These are phyloP conservation scores for Leishmania amazonensis DNA, from an alignment of 208 protist genomes.

Conservation along the genomic window DNA sequence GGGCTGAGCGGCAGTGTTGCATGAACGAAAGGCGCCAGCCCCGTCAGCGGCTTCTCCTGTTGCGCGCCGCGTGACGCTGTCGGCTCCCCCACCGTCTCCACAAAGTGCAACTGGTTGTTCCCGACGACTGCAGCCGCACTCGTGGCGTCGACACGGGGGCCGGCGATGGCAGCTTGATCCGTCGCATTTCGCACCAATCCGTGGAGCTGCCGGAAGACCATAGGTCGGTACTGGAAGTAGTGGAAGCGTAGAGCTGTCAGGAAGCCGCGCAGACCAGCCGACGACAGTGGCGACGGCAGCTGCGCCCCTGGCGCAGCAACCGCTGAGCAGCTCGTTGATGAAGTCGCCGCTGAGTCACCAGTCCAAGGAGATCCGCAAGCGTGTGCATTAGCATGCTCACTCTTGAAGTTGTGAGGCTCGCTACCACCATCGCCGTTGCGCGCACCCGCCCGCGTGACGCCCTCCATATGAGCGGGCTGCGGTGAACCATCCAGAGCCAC, in stretches of 20 bases:
- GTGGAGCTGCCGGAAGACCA: constrained; percentile 59
- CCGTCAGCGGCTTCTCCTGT: not conserved
- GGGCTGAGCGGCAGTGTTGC: constrained; percentile 34
- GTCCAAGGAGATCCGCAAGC: too few relatives aligned
- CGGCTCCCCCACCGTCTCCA: constrained; percentile 5
- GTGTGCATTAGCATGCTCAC: not conserved
- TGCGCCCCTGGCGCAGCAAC: not conserved
- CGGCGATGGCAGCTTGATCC: not conserved
- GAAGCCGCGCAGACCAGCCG: constrained; percentile 47
- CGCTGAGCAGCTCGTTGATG: not conserved
- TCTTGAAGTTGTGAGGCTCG: not conserved
- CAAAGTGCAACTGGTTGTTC: constrained; percentile 21
- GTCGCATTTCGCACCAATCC: constrained; percentile 2
- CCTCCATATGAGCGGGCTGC: not conserved
- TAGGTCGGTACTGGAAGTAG: constrained; percentile 75
- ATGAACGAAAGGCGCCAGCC: constrained; percentile 23
- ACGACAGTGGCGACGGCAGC: not conserved
- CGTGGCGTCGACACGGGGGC: not conserved
- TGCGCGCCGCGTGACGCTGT: too few relatives aligned
- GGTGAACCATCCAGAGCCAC: not conserved
- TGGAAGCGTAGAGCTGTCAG: constrained; percentile 51
- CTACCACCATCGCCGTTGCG: not conserved
- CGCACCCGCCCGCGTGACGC: not conserved
- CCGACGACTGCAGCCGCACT: not conserved
- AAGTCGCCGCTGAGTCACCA: not conserved